Evolutionary conservation across 805 yeast genomes (phyloP).

Genomic region (Candida yuanshanica): DNA sequence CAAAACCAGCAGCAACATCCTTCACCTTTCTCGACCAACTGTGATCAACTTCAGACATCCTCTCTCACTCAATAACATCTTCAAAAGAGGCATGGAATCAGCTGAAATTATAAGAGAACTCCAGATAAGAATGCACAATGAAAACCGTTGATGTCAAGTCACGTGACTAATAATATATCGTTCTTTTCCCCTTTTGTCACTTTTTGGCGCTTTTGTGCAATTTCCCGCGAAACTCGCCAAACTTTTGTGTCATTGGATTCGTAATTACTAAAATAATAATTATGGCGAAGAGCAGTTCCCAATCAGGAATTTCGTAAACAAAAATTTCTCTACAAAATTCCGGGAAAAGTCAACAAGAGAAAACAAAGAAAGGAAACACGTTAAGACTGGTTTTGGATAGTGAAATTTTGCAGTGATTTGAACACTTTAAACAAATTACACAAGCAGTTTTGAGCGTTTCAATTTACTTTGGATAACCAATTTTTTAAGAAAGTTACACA

Average conservation of each 20-base stretch:
- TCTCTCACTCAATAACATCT: too few relatives aligned
- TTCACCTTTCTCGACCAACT: slow-evolving; percentile 41
- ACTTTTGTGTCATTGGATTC: not conserved
- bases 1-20: slow-evolving; percentile 74
- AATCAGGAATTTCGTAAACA: slow-evolving; percentile 13
- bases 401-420: too few relatives aligned
- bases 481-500: too few relatives aligned
- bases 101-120: not conserved
- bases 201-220: not conserved
- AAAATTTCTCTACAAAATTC: not conserved
- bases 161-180: not conserved
- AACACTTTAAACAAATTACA: too few relatives aligned
- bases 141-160: slow-evolving; percentile 3
- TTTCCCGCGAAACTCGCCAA: too few relatives aligned
- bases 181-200: too few relatives aligned
- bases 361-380: not conserved
- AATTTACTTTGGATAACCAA: too few relatives aligned
- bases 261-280: not conserved
- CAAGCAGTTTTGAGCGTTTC: too few relatives aligned
- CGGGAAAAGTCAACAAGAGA: slow-evolving; percentile 6
- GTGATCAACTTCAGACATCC: slow-evolving; percentile 21
- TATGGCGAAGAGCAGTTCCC: not conserved
- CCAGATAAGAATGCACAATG: not conserved
- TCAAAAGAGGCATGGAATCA: too few relatives aligned
- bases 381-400: too few relatives aligned